Base-by-base conservation (phyloP, 148 eudicot genomes). In the Rhododendron griersonianum region DNA sequence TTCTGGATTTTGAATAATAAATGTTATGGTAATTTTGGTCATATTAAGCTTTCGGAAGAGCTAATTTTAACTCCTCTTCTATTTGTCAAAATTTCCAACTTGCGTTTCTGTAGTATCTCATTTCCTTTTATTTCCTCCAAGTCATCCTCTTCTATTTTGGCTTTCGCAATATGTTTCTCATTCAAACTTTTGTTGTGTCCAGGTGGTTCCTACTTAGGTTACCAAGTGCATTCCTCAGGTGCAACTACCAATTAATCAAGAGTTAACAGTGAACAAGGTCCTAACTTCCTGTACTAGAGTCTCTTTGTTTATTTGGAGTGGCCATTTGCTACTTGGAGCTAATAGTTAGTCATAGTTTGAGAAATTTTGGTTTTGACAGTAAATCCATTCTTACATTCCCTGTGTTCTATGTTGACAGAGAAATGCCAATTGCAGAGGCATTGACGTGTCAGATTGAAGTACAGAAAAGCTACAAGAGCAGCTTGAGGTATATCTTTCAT, bases 391-490 rank as follows among this genome's bases (percentile, higher is more conserved):
- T 39, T 63, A 53, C 57, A 11, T 53, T 53, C 18, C 15, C 18
- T 53, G 18, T 53, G 57, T 53, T 53, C 57, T 53, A 53, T 73
- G 48, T 41, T 69, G 63, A 89, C 93, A 93, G 98, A 86, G 92
- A 92, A 83, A 67, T 76, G 45, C 91, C 94, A 19, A 41, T 91
- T 71, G 50, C 90, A 39, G 94, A 93, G 78, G 91, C 93, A 53
- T 53, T 92, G 35, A 90, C 85, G 81, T 81, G 90, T 76, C 95
- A 93, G 47, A 84, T 93, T 85, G 93, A 92, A 82, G 92, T 89
- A 37, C 94, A 92, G 61, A 92, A 87, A 88, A 92, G 89, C 86
- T 93, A 84, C 92, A 92, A 44, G 92, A 92, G 83, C 94, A 92
- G 87, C 90, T 90, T 84, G 92, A 92, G 92, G 94, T 92, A 81